Base-by-base conservation (phyloP, 2,329 filamentous ascomycete genomes). In the Aspergillus sojae region DNA sequence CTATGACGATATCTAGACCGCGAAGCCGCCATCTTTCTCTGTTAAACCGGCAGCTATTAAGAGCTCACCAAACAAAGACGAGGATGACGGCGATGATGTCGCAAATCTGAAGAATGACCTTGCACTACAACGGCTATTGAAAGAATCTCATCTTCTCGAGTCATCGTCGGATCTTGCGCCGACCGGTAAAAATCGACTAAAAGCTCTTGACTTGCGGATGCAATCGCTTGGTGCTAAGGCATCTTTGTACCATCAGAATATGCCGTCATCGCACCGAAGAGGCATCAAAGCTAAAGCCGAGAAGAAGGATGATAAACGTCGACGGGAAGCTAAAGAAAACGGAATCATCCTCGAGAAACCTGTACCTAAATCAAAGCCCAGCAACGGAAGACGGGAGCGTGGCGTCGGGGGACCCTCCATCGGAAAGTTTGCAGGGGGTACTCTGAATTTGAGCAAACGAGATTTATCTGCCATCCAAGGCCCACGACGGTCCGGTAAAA, bases 71-170 rank as follows among this genome's bases (percentile, higher is more conserved):
- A 70, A 66, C 36, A 63, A 74, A 58, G 60, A 65, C 28, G 72
- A 75, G 41, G 78, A 75, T 67, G 75, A 82, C 34, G 79, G 84
- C 63, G 79, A 84, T 21, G 88, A 90, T 74, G 77, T 82, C 28
- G 77, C 81, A 12, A 91, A 96, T 65, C 85, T 98, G 21, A 93
- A 94, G 76, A 94, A 97, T 77, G 95, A 98, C 77, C 88, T 97
- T 60, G 94, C 92, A 45, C 88, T 99, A 16, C 94, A 97, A 77
- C 90, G 93, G 54, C 88, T 99, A 46, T 88, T 99, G 62, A 86
- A 90, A 70, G 95, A 99, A 83, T 97, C 94, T 0, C 93, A 97
- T 79, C 89, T 98, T 65, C 88, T 98, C 62, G 85, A 88, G 55
- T 81, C 86, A 0, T 82, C 84, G 16, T 81, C 82, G 32, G 81